Conservation (phyloP, 2,329 filamentous ascomycete species). For the Fusarium tricinctum region DNA sequence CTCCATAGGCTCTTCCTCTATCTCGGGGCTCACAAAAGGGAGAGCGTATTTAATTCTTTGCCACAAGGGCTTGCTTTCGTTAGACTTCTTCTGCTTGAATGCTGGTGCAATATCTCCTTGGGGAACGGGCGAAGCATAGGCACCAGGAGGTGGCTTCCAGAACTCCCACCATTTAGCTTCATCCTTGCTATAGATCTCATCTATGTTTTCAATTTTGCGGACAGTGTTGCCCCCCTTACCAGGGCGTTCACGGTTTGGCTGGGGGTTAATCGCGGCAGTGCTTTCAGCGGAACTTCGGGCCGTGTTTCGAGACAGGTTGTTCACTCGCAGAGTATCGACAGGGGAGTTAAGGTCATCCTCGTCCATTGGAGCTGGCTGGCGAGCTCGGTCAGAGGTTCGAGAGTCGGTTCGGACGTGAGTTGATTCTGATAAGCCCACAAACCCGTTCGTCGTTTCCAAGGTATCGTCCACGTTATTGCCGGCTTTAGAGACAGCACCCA, state of each 20-base stretch:
- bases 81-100: constrained; percentile 50
- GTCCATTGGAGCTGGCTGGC: constrained; percentile 52
- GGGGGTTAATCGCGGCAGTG: constrained; percentile 47
- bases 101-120: constrained; percentile 65
- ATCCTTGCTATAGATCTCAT: constrained; percentile 64
- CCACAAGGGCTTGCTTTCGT: constrained; percentile 63
- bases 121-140: constrained; percentile 72
- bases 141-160: constrained; percentile 73
- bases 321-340: constrained; percentile 52
- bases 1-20: constrained; percentile 59
- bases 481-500: constrained; percentile 59
- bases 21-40: constrained; percentile 62
- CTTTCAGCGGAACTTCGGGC: constrained; percentile 59
- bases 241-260: not conserved
- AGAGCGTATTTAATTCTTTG: constrained; percentile 64
- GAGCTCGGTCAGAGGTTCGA: constrained; percentile 46
- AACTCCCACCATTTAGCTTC: constrained; percentile 71
- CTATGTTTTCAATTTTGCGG: constrained; percentile 63
- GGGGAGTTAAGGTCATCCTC: constrained; percentile 47
- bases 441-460: constrained; percentile 70
- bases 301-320: constrained; percentile 55
- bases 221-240: constrained; percentile 62
- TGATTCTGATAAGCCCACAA: constrained; percentile 50
- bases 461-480: constrained; percentile 66
- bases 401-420: constrained; percentile 21